Evolutionary conservation across 306 rosid species (phyloP).

Genomic region (Vigna mungo): DNA sequence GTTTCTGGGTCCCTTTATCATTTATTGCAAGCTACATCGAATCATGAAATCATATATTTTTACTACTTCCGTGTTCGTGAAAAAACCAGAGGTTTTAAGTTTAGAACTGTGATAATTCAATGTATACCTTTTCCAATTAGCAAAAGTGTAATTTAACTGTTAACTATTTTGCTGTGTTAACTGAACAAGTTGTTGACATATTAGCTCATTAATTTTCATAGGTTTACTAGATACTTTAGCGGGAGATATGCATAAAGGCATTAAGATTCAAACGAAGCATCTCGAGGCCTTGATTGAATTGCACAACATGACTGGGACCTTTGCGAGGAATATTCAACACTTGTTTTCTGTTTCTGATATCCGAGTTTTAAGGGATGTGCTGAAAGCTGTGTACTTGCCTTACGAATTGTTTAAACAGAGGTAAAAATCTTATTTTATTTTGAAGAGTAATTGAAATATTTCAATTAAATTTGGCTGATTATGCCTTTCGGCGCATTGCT

Average conservation of each 20-base stretch:
- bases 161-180: constrained; percentile 28
- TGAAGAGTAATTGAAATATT: background rate
- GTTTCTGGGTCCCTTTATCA: constrained; percentile 26
- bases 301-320: constrained; percentile 90
- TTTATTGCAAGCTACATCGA: background rate
- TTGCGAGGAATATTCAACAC: constrained; percentile 95
- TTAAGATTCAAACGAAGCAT: constrained; percentile 90
- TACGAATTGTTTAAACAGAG: constrained; percentile 91
- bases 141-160: background rate
- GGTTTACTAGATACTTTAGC: constrained; percentile 89
- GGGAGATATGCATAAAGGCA: constrained; percentile 98
- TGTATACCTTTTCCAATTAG: constrained; percentile 29
- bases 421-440: constrained; percentile 53
- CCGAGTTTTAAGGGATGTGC: constrained; percentile 71
- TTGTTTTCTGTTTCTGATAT: constrained; percentile 86
- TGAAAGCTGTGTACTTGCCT: constrained; percentile 87
- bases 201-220: constrained; percentile 50
- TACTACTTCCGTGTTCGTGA: too few species aligned
- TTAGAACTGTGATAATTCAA: constrained; percentile 20
- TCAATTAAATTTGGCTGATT: constrained; percentile 19
- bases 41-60: constrained; percentile 2
- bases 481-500: constrained; percentile 24
- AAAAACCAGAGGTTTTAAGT: constrained; percentile 15
- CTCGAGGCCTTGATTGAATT: constrained; percentile 89
- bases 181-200: constrained; percentile 27